Conservation (phyloP, 441 rosid species). For the Biscutella laevigata region DNA sequence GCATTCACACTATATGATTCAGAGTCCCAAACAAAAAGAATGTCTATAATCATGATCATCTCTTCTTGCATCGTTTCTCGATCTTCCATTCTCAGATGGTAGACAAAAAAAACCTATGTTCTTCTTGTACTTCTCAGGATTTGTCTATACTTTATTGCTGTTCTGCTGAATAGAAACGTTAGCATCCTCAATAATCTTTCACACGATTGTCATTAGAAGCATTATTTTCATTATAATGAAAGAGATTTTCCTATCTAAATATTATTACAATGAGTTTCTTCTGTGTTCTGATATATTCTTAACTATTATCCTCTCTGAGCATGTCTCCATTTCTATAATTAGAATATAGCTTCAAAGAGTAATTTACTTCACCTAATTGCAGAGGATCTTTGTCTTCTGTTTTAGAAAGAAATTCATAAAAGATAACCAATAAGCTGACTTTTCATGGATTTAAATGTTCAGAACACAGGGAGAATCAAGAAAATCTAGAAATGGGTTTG, state of each 20-base stretch:
- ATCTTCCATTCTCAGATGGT: conserved; percentile 22
- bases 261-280: conserved; percentile 14
- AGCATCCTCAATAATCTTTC: neutral
- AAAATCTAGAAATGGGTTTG: neutral
- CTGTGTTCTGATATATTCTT: conserved; percentile 19
- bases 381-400: conserved; percentile 15
- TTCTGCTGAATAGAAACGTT: neutral
- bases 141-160: too few species aligned
- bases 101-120: too few species aligned
- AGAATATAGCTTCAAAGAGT: conserved; percentile 14
- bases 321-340: conserved; percentile 12
- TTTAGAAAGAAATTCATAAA: neutral
- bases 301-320: conserved; percentile 18
- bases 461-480: neutral
- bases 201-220: neutral
- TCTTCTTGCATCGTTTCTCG: conserved; percentile 23
- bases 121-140: too few species aligned
- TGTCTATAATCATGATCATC: conserved; percentile 25
- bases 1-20: conserved; percentile 24
- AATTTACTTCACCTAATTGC: conserved; percentile 12
- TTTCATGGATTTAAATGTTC: neutral
- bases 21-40: conserved; percentile 17
- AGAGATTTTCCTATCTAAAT: conserved; percentile 17
- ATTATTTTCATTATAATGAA: too few species aligned
- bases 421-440: neutral